phyloP scores from a whole-genome alignment of 1,139 yeast genomes.

The Casaregolazyma lundiana region DNA sequence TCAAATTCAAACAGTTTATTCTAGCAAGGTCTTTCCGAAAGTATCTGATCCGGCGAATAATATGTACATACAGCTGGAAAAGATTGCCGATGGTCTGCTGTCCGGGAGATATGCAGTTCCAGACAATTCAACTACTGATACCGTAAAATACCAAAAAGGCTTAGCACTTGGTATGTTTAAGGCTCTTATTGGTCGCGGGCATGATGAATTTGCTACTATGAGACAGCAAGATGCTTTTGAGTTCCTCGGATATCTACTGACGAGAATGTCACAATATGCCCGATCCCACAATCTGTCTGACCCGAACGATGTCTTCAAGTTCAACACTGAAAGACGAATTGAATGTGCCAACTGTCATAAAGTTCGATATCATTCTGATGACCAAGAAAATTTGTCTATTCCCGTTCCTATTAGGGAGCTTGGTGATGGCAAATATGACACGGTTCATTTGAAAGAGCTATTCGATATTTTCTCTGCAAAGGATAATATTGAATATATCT shows the following conservation, averaged over 20 bases:
- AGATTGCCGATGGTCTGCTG: slow-evolving; percentile 71
- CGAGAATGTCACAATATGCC: slow-evolving; percentile 39
- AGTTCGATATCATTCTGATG: slow-evolving; percentile 53
- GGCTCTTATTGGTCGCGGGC: slow-evolving; percentile 66
- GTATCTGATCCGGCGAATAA: slow-evolving; percentile 56
- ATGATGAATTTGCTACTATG: slow-evolving; percentile 78
- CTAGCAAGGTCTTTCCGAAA: slow-evolving; percentile 10
- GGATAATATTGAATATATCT: slow-evolving; percentile 55
- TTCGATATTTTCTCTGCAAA: slow-evolving; percentile 44
- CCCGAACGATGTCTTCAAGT: slow-evolving; percentile 60
- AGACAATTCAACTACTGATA: slow-evolving; percentile 32
- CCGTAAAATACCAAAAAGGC: slow-evolving; percentile 60
- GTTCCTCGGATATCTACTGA: slow-evolving; percentile 65
- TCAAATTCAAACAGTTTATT: slow-evolving; percentile 32
- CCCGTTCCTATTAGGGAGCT: slow-evolving; percentile 49
- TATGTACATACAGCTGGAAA: slow-evolving; percentile 65
- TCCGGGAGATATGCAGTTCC: slow-evolving; percentile 72
- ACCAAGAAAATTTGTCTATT: slow-evolving; percentile 66
- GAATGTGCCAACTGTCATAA: slow-evolving; percentile 58
- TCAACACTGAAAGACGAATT: slow-evolving; percentile 59
- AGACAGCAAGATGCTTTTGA: slow-evolving; percentile 96
- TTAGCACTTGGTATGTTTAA: slow-evolving; percentile 75
- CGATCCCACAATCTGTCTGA: slow-evolving; percentile 19
- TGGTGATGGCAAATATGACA: slow-evolving; percentile 47
- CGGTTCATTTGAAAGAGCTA: slow-evolving; percentile 50